Evolutionary conservation across 192 early-diverging fungal species (phyloP), one percentile per base, ranked within the genome.

Genomic region (Spizellomyces punctatus): DNA sequence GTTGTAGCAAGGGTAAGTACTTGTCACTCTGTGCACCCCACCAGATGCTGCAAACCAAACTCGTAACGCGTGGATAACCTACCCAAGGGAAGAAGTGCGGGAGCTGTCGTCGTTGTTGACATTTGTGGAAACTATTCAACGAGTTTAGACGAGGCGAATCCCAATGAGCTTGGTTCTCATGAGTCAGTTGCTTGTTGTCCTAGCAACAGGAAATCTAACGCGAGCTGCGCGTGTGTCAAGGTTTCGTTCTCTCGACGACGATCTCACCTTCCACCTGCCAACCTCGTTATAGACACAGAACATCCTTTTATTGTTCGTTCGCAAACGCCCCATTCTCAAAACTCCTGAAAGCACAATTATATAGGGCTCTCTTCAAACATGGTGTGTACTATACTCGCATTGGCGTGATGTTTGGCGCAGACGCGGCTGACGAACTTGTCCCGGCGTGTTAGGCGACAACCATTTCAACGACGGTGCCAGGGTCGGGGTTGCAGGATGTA

Each of bases 381-480:
- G 50, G 50, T 54, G 17, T 54, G 12, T 54, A 12, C 50, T 54
- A 36, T 36, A 36, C 27, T 36, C 0, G 1, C 27, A 36, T 36
- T 36, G 1, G 27, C 3, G 27, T 54, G 50, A 54, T 19, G 50
- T 54, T 54, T 54, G 17, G 50, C 17, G 17, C 50, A 54, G 27
- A 54, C 50, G 59, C 16, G 6, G 16, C 14, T 61, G 59, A 19
- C 36, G 59, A 61, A 17, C 14, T 17, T 16, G 5, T 42, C 59
- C 0, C 22, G 5, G n/a, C 19, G 43, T 17, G 17, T 17, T 61
- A 73, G 72, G 61, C 60, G 8, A 58, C 72, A 12, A 27, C 64
- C 10, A 74, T 74, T 58, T 67, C 72, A 6, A 74, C 66, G n/a
- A 47, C 65, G 17, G 52, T 72, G 8, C 66, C 73, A 8, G 73